A percentile compares a stretch with the other conserved stretches of the same genome.
These are phyloP conservation scores for Primulina tabacum DNA, from an alignment of 257 asterid genomes.

Conservation along the genomic window DNA sequence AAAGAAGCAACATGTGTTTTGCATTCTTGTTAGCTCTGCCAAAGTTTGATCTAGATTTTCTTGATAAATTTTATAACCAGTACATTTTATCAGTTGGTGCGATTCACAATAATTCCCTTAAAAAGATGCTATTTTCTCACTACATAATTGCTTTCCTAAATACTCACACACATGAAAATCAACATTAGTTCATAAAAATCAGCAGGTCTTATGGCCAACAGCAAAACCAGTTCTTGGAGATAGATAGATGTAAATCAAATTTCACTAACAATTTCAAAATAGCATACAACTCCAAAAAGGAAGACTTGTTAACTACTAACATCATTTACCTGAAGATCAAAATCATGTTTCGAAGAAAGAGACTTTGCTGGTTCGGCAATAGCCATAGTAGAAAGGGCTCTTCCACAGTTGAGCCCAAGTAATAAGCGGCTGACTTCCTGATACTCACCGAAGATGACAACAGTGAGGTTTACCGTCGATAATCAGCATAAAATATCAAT, in stretches of 20 bases:
- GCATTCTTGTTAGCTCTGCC: no score
- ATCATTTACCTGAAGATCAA: conserved; percentile 76
- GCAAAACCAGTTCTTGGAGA: neutral
- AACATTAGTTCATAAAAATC: neutral
- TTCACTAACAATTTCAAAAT: neutral
- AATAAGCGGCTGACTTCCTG: conserved; percentile 86
- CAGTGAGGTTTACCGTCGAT: neutral
- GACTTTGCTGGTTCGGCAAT: conserved; percentile 53
- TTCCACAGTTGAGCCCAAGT: conserved; percentile 80
- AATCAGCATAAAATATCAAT: neutral
- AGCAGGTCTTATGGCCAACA: neutral
- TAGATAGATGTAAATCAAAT: neutral
- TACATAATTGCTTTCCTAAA: no score
- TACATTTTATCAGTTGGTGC: neutral
- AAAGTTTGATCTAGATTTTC: no score
- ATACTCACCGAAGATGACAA: neutral
- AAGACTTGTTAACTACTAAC: neutral
- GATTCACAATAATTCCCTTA: neutral
- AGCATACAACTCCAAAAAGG: neutral
- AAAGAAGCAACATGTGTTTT: neutral
- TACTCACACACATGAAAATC: neutral
- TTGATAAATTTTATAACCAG: no score
- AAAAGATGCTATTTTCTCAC: neutral
- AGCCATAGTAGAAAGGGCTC: conserved; percentile 42
- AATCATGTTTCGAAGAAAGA: conserved; percentile 61